Conservation (phyloP, 139 green algal genomes). For the Limnomonas spitsbergensis region DNA sequence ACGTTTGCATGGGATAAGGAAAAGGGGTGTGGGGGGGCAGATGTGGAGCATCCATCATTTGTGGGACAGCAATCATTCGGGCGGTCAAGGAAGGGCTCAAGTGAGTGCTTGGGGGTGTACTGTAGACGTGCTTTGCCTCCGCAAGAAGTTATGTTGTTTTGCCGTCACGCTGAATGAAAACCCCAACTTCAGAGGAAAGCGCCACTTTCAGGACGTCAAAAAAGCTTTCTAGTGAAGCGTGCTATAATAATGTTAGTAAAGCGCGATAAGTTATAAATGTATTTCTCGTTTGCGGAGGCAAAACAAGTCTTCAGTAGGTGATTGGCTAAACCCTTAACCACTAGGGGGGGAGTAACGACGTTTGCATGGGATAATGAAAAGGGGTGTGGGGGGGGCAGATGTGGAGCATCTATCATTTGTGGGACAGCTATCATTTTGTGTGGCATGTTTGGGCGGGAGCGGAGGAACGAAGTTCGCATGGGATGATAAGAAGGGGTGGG, state of each 20-base stretch:
- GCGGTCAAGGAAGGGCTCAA: slow-evolving; percentile 44
- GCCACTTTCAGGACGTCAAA: no score
- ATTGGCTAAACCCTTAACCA: slow-evolving; percentile 60
- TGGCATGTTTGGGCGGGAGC: slow-evolving; percentile 28
- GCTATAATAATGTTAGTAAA: background rate
- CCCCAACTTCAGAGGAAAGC: no score
- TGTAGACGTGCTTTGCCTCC: slow-evolving; percentile 66
- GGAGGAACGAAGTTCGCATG: background rate
- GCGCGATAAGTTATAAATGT: background rate
- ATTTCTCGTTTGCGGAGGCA: slow-evolving; percentile 36
- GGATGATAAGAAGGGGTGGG: no score
- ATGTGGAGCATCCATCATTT: background rate
- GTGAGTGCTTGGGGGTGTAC: slow-evolving; percentile 5
- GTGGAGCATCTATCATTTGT: background rate
- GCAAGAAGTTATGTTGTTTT: slow-evolving; percentile 3
- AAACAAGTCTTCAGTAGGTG: slow-evolving; percentile 21
- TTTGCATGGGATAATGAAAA: background rate
- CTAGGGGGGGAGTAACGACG: slow-evolving; percentile 5
- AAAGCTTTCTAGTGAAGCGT: background rate
- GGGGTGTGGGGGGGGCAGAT: slow-evolving; percentile 24
- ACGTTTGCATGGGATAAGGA: background rate
- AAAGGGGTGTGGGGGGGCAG: slow-evolving; percentile 24
- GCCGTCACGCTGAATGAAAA: no score
- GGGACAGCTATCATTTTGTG: slow-evolving; percentile 31
- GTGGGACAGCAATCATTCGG: slow-evolving; percentile 29